A percentile compares a stretch with the other conserved stretches of the same genome.
Conservation (phyloP, 2,329 filamentous ascomycete genomes). For the Colletotrichum kahawae region DNA sequence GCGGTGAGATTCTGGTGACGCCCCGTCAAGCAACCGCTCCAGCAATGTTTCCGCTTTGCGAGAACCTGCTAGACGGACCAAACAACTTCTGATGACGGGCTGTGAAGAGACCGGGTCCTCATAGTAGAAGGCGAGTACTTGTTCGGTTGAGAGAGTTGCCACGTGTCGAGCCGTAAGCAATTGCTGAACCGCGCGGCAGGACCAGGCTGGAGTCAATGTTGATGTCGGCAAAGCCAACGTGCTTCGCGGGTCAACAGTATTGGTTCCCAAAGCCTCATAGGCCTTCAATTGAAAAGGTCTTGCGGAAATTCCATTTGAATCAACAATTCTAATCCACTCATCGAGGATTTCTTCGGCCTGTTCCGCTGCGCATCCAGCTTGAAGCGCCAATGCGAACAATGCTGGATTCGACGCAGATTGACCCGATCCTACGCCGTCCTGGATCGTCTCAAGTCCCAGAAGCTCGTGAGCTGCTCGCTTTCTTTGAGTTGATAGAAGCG, state of each 20-base stretch:
- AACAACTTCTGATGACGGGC: neutral
- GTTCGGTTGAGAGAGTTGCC: neutral
- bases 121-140: neutral
- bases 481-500: neutral
- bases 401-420: neutral
- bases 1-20: neutral
- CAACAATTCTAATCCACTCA: neutral
- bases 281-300: neutral
- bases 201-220: neutral
- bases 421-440: neutral
- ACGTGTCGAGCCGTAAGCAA: neutral
- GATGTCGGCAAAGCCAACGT: neutral
- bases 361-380: neutral
- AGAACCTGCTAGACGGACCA: neutral
- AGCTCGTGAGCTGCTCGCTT: neutral
- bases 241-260: accelerated
- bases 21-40: neutral
- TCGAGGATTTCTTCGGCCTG: neutral
- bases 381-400: neutral
- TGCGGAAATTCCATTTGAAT: neutral
- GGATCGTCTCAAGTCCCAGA: neutral
- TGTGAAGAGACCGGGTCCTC: neutral
- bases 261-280: neutral
- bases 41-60: neutral
- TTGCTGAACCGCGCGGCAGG: neutral